Evolutionary conservation across 2,329 filamentous ascomycete genomes (phyloP), one percentile per base, ranked within the genome.

Genomic region (Fusarium hainanense): DNA sequence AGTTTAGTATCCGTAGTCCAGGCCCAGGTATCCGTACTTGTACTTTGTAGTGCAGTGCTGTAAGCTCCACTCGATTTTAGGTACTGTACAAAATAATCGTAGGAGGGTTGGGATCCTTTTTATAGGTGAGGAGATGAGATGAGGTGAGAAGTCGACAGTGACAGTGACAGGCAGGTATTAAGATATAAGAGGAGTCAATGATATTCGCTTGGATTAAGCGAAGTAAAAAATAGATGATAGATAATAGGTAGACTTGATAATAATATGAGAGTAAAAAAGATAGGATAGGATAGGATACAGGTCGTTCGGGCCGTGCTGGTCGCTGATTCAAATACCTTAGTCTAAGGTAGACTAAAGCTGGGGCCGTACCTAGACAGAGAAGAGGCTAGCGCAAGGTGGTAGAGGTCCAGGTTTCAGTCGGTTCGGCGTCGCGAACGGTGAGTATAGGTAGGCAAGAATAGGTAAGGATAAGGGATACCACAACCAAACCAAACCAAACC

Each of bases 331-430:
- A 74, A 74, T 74, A 37, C 34, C 34, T 37, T 37, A 73, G 69
- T 41, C 28, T 54, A 63, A 49, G 48, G 40, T 41, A 23, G 21
- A 23, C 21, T 23, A 64, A 75, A 50, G 57, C 40, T 27, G 16
- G 51, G 70, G 68, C 23, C 16, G 59, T 28, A 28, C 18, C 46
- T 48, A 30, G 46, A 48, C 18, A 18, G n/a, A 37, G 34, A 37
- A 37, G 18, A 52, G 65, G 68, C 58, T 71, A 69, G 72, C 54
- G 71, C 57, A 59, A 66, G 44, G 68, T 71, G 58, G 64, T 46
- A 68, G 69, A 74, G 71, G 68, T 50, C 70, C 65, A 74, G 64
- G 73, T 75, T 75, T 75, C 73, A 75, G 73, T 75, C 67, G 68
- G 70, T 52, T 75, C 71, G 67, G 64, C 63, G 72, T 74, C 60